A percentile compares a stretch with the other conserved stretches of the same genome.
Conservation (phyloP, 257 asterid genomes). For the Eucommia ulmoides region DNA sequence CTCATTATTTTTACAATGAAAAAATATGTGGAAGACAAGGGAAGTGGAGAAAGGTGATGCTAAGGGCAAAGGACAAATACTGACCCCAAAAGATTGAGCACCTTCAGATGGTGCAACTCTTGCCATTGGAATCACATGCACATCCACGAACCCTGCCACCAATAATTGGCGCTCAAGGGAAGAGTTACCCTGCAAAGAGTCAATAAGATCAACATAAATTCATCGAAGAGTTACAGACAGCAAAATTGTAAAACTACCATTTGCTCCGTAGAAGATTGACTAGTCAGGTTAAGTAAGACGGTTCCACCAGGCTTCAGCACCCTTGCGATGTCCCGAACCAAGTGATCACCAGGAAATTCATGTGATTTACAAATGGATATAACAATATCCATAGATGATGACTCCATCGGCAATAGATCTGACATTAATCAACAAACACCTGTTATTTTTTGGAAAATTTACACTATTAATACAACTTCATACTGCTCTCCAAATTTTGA, state of each 20-base stretch:
- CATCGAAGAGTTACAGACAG: not conserved
- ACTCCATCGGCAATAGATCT: conserved; percentile 43
- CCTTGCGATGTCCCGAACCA: conserved; percentile 42
- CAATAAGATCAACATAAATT: not conserved
- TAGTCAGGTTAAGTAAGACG: conserved; percentile 26
- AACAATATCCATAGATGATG: conserved; percentile 45
- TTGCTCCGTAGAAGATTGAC: conserved; percentile 26
- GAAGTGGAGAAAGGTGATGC: no score
- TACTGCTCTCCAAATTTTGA: no score
- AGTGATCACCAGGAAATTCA: conserved; percentile 42
- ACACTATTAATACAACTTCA: no score
- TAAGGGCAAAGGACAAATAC: conserved; percentile 9
- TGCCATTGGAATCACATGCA: conserved; percentile 5
- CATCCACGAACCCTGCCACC: conserved; percentile 71
- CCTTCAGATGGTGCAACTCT: conserved; percentile 20
- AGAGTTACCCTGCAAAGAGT: conserved; percentile 36
- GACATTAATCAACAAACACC: conserved; percentile 15
- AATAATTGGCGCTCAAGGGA: conserved; percentile 61
- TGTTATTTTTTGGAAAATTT: no score
- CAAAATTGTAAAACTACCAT: conserved; percentile 18
- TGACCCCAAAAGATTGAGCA: conserved; percentile 46
- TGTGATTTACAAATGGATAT: conserved; percentile 34
- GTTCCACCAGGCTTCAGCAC: conserved; percentile 70
- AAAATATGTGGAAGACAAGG: no score
- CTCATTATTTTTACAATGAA: no score